These are phyloP conservation scores for Fusarium compactum DNA, from an alignment of 2,329 filamentous ascomycete genomes.

Conservation along the genomic window DNA sequence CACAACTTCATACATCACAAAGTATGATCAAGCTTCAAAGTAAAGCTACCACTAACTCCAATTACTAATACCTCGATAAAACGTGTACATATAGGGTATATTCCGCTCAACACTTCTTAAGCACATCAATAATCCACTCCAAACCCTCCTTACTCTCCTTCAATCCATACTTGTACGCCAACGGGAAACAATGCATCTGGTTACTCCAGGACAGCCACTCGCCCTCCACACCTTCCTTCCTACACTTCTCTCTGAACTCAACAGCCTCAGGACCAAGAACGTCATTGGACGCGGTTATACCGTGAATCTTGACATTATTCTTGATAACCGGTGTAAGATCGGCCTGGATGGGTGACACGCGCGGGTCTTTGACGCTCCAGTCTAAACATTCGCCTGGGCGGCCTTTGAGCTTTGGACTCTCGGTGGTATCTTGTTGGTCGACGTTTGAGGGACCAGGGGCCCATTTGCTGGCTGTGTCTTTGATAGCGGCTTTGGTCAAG, in stretches of 20 bases:
- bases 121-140: slow-evolving; percentile 37
- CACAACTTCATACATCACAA: too few relatives aligned
- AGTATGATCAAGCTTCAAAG: background rate
- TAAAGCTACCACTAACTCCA: background rate
- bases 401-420: background rate
- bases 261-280: slow-evolving; percentile 65
- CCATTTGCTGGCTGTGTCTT: slow-evolving; percentile 45
- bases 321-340: slow-evolving; percentile 51
- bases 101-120: slow-evolving; percentile 8
- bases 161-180: slow-evolving; percentile 62
- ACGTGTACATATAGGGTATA: background rate
- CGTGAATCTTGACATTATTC: slow-evolving; percentile 61
- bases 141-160: slow-evolving; percentile 55
- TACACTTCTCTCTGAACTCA: slow-evolving; percentile 60
- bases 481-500: slow-evolving; percentile 35
- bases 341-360: slow-evolving; percentile 62
- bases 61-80: background rate
- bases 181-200: slow-evolving; percentile 71
- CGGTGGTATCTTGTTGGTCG: background rate
- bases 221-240: slow-evolving; percentile 58
- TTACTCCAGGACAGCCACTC: slow-evolving; percentile 70
- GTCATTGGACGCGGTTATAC: slow-evolving; percentile 64
- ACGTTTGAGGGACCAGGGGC: slow-evolving; percentile 14
- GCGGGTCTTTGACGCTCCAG: slow-evolving; percentile 53
- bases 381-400: background rate